A percentile compares a stretch with the other conserved stretches of the same genome.
These are phyloP conservation scores for Mycena belliarum DNA, from an alignment of 768 basidiomycete genomes.

Conservation along the genomic window DNA sequence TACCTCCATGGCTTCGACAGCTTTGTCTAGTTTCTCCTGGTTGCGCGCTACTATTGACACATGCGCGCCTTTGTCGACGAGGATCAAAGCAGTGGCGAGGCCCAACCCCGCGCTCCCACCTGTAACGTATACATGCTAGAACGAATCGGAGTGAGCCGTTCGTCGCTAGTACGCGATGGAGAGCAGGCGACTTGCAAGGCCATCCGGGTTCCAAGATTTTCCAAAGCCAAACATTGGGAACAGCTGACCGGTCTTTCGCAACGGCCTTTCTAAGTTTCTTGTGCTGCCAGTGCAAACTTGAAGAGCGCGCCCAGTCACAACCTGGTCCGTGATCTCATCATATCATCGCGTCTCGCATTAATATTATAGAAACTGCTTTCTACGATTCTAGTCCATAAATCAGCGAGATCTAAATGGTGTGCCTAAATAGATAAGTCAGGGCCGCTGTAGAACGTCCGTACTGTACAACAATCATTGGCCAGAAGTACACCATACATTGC, in stretches of 20 bases:
- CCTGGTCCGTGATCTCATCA: no score
- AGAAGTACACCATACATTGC: constrained; percentile 76
- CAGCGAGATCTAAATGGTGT: no score
- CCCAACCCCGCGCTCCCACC: constrained; percentile 86
- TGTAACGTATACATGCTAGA: constrained; percentile 82
- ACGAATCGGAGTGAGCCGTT: neutral
- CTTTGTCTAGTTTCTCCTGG: constrained; percentile 59
- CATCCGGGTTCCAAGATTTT: constrained; percentile 51
- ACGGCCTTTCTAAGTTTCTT: no score
- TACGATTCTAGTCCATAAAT: no score
- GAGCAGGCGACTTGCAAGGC: constrained; percentile 36
- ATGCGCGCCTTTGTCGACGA: constrained; percentile 71
- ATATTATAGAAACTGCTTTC: no score
- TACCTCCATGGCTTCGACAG: constrained; percentile 68
- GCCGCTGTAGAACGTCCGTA: neutral
- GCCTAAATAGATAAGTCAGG: no score
- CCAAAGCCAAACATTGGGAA: constrained; percentile 24
- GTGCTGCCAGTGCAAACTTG: no score
- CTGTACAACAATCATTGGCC: constrained; percentile 5
- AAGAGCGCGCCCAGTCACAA: no score
- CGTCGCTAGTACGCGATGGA: neutral
- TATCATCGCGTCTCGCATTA: no score
- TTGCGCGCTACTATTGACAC: constrained; percentile 86
- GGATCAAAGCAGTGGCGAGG: constrained; percentile 65
- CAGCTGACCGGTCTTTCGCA: no score